Evolutionary conservation across 805 yeast genomes (phyloP).

Genomic region (Wickerhamiella occidentalis): DNA sequence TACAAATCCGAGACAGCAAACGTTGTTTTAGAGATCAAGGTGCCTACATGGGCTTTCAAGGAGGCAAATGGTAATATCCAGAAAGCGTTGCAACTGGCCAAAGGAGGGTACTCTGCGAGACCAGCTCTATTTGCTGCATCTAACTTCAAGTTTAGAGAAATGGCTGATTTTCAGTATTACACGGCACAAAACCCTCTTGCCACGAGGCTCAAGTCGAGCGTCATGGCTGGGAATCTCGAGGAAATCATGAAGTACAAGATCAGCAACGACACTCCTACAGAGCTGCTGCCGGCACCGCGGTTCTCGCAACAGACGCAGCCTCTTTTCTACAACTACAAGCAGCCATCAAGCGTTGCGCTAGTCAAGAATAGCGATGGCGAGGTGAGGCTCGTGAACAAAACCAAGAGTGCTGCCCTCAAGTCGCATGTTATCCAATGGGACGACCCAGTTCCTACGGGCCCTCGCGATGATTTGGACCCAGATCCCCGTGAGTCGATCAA

Average conservation of each 20-base stretch:
- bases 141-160: conserved; percentile 65
- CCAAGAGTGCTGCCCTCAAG: conserved; percentile 23
- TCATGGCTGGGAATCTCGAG: conserved; percentile 34
- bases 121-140: conserved; percentile 60
- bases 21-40: conserved; percentile 26
- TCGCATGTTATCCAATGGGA: conserved; percentile 28
- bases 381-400: conserved; percentile 26
- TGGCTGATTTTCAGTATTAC: conserved; percentile 75
- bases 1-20: conserved; percentile 21
- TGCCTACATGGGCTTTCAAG: conserved; percentile 24
- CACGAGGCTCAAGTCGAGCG: conserved; percentile 30
- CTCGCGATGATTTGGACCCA: conserved; percentile 31
- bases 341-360: conserved; percentile 48
- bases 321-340: conserved; percentile 61
- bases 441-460: conserved; percentile 26
- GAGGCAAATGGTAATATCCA: conserved; percentile 33
- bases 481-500: conserved; percentile 32
- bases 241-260: conserved; percentile 32
- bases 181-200: conserved; percentile 46
- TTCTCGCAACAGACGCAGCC: conserved; percentile 70
- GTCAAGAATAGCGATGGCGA: conserved; percentile 43
- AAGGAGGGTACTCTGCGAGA: conserved; percentile 34
- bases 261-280: conserved; percentile 16
- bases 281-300: conserved; percentile 72
- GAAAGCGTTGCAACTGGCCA: conserved; percentile 53